phyloP scores from a whole-genome alignment of 2,329 filamentous ascomycete species.

The Hirsutella rhossiliensis region DNA sequence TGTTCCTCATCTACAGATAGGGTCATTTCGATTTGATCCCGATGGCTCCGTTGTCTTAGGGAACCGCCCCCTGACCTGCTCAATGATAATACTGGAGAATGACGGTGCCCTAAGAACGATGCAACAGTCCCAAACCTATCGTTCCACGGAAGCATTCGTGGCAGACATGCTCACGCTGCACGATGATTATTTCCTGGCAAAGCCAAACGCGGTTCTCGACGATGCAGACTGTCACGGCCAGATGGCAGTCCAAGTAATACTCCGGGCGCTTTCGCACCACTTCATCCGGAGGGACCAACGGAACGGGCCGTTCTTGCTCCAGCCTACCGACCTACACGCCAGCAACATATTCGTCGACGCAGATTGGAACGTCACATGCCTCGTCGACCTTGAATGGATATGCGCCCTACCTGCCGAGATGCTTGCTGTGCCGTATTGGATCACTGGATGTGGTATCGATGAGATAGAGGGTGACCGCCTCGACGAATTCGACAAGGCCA shows the following conservation, averaged over 20 bases:
- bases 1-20: slow-evolving; percentile 16
- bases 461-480: slow-evolving; percentile 1
- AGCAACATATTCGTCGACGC: slow-evolving; percentile 24
- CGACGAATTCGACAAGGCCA: not conserved
- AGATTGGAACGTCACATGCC: slow-evolving; percentile 18
- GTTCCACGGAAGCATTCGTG: slow-evolving; percentile 13
- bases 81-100: slow-evolving; percentile 19
- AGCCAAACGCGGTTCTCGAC: slow-evolving; percentile 12
- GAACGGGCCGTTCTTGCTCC: slow-evolving; percentile 15
- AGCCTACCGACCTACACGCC: slow-evolving; percentile 18
- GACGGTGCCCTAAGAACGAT: slow-evolving; percentile 18
- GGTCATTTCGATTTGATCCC: slow-evolving; percentile 15
- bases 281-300: slow-evolving; percentile 9
- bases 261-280: slow-evolving; percentile 12
- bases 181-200: slow-evolving; percentile 11
- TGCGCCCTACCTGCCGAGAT: slow-evolving; percentile 12
- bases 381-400: slow-evolving; percentile 23
- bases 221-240: slow-evolving; percentile 15
- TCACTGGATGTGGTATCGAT: slow-evolving; percentile 7
- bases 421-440: slow-evolving; percentile 9
- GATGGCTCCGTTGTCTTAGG: slow-evolving; percentile 16
- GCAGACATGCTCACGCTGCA: slow-evolving; percentile 12
- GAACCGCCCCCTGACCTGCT: slow-evolving; percentile 17
- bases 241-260: slow-evolving; percentile 14
- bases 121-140: slow-evolving; percentile 15